Evolutionary conservation across 805 yeast species (phyloP).

Genomic region (Candida chauliodis): DNA sequence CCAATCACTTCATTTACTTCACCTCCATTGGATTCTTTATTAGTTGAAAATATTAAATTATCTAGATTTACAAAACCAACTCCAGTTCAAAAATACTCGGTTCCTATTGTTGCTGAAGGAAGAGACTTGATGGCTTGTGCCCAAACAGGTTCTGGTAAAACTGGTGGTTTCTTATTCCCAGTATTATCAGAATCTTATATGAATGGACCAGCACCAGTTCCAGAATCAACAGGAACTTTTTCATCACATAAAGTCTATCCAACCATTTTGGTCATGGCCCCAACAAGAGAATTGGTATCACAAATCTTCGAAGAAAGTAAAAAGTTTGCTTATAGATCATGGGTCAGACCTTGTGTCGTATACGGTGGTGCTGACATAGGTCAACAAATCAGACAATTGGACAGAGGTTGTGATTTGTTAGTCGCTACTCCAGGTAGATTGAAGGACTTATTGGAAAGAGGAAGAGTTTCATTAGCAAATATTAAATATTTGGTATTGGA

Average conservation of each 20-base stretch:
- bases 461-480: slow-evolving; percentile 81
- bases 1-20: slow-evolving; percentile 82
- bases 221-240: slow-evolving; percentile 47
- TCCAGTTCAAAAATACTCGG: slow-evolving; percentile 92
- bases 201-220: slow-evolving; percentile 73
- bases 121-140: slow-evolving; percentile 97
- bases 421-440: slow-evolving; percentile 99
- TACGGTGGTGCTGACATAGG: slow-evolving; percentile 98
- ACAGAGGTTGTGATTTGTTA: slow-evolving; percentile 90
- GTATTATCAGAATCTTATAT: slow-evolving; percentile 87
- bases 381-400: slow-evolving; percentile 80
- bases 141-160: slow-evolving; percentile 98
- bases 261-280: slow-evolving; percentile 93
- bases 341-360: slow-evolving; percentile 95
- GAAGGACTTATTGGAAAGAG: slow-evolving; percentile 93
- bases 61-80: slow-evolving; percentile 96
- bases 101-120: slow-evolving; percentile 84
- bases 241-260: slow-evolving; percentile 83
- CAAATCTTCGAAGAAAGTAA: slow-evolving; percentile 95
- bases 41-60: slow-evolving; percentile 80
- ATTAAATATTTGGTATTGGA: slow-evolving; percentile 93
- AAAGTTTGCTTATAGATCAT: slow-evolving; percentile 94
- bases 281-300: slow-evolving; percentile 97
- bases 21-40: slow-evolving; percentile 85
- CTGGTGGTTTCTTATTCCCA: slow-evolving; percentile 99